A percentile compares a stretch with the other conserved stretches of the same genome.
Conservation (phyloP, 1,139 yeast species). For the Nakaseomyces kungkrabaensis region DNA sequence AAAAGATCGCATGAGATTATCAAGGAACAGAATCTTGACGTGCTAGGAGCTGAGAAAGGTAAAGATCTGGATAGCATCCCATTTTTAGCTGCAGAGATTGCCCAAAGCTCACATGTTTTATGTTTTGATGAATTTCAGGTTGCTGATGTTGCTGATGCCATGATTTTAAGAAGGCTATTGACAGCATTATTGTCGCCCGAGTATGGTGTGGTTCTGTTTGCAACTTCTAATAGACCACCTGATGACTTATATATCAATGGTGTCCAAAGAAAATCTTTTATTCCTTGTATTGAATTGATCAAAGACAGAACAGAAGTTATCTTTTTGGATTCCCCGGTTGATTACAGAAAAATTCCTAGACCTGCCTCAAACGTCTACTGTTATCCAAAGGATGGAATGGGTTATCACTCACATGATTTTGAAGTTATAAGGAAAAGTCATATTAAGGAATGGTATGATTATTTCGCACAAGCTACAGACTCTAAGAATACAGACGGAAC, state of each 20-base stretch:
- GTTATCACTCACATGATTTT: slow-evolving; percentile 43
- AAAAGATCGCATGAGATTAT: slow-evolving; percentile 68
- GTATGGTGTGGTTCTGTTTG: slow-evolving; percentile 78
- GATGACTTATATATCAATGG: slow-evolving; percentile 89
- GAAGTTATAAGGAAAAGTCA: slow-evolving; percentile 51
- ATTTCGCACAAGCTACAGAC: slow-evolving; percentile 53
- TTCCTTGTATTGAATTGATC: slow-evolving; percentile 81
- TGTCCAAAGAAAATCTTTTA: slow-evolving; percentile 78
- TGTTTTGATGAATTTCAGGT: slow-evolving; percentile 97
- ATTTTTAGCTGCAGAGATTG: slow-evolving; percentile 71
- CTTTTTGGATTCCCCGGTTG: slow-evolving; percentile 81
- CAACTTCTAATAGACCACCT: slow-evolving; percentile 92
- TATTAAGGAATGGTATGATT: slow-evolving; percentile 64
- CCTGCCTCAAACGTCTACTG: slow-evolving; percentile 78
- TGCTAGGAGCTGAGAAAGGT: slow-evolving; percentile 32
- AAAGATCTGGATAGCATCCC: slow-evolving; percentile 78
- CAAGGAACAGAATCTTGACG: slow-evolving; percentile 21
- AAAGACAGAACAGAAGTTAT: slow-evolving; percentile 68
- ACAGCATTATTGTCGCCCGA: slow-evolving; percentile 51
- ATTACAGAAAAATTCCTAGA: slow-evolving; percentile 79
- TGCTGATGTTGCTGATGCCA: slow-evolving; percentile 96
- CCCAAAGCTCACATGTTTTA: slow-evolving; percentile 62
- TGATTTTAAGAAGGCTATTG: slow-evolving; percentile 73
- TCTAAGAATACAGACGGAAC: slow-evolving; percentile 25
- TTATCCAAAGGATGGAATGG: slow-evolving; percentile 54